Conservation (phyloP, 2,329 filamentous ascomycete genomes). For the Colletotrichum siamense region DNA sequence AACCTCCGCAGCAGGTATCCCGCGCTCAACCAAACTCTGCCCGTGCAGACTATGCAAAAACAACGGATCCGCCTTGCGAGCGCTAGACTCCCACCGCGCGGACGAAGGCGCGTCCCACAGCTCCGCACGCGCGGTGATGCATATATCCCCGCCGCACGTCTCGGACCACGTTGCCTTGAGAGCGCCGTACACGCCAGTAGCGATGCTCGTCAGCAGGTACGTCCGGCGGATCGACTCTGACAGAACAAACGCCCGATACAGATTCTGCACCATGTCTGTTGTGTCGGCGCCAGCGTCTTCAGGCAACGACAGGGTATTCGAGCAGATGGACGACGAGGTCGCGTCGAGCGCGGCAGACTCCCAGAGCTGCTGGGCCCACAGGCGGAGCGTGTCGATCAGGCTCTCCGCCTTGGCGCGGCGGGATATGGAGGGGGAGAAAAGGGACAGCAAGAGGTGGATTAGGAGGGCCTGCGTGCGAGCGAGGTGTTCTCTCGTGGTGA, state of each 20-base stretch:
- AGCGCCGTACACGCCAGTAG: constrained; percentile 6
- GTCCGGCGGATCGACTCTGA: constrained; percentile 18
- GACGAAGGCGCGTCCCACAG: constrained; percentile 11
- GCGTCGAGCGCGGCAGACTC: constrained; percentile 1
- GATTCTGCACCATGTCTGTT: background rate
- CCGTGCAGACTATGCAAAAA: constrained; percentile 6
- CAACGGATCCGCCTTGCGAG: background rate
- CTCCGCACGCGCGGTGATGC: background rate
- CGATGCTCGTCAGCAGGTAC: constrained; percentile 4
- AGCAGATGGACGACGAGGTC: background rate
- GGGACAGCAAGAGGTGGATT: constrained; percentile 12
- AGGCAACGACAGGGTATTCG: background rate
- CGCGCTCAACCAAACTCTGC: background rate
- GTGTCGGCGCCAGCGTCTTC: background rate
- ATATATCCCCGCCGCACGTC: constrained; percentile 4
- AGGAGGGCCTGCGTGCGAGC: constrained; percentile 16
- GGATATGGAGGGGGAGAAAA: constrained; percentile 3
- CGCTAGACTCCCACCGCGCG: constrained; percentile 7
- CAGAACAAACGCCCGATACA: constrained; percentile 10
- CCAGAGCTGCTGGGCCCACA: constrained; percentile 4
- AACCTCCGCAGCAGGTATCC: constrained; percentile 3
- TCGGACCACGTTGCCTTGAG: constrained; percentile 1
- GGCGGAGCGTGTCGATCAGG: background rate
- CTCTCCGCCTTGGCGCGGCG: constrained; percentile 10
- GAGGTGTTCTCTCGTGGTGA: constrained; percentile 8